A percentile compares a stretch with the other conserved stretches of the same genome.
Conservation (phyloP, 139 green algal genomes). For the Haematococcus lacustris region DNA sequence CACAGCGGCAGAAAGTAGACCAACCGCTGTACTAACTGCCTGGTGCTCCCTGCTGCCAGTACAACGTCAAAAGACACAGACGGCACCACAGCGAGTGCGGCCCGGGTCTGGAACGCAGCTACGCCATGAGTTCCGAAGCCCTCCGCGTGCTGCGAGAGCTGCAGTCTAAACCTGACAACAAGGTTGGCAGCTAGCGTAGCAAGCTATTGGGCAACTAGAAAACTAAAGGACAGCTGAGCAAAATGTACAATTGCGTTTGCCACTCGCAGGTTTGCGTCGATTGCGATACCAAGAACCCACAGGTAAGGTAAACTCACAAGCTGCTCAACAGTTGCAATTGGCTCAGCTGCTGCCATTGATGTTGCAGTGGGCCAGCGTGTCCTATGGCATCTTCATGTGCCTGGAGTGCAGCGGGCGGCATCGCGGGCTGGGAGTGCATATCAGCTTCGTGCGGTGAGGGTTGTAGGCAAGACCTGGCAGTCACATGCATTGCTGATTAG, state of each 20-base stretch:
- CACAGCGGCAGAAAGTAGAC: too few relatives aligned
- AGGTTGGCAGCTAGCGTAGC: background rate
- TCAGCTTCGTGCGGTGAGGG: conserved; percentile 93
- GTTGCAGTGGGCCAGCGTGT: conserved; percentile 52
- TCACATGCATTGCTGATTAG: too few relatives aligned
- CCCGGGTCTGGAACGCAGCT: too few relatives aligned
- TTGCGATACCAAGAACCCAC: conserved; percentile 88
- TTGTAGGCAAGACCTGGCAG: too few relatives aligned
- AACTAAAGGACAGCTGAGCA: background rate
- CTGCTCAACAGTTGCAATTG: background rate
- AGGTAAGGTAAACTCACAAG: conserved; percentile 63
- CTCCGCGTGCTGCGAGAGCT: background rate
- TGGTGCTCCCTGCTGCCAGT: too few relatives aligned
- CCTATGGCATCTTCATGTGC: conserved; percentile 97
- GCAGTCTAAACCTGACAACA: background rate
- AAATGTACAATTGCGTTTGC: background rate
- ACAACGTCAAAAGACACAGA: too few relatives aligned
- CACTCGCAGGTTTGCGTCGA: conserved; percentile 79
- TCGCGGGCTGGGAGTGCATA: conserved; percentile 91
- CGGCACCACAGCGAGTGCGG: too few relatives aligned
- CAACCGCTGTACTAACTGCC: too few relatives aligned
- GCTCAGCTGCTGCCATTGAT: background rate
- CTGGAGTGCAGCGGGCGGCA: conserved; percentile 95
- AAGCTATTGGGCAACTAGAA: background rate
- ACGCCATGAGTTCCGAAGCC: too few relatives aligned